phyloP scores from a whole-genome alignment of 306 rosid genomes.

The Prunus dulcis region DNA sequence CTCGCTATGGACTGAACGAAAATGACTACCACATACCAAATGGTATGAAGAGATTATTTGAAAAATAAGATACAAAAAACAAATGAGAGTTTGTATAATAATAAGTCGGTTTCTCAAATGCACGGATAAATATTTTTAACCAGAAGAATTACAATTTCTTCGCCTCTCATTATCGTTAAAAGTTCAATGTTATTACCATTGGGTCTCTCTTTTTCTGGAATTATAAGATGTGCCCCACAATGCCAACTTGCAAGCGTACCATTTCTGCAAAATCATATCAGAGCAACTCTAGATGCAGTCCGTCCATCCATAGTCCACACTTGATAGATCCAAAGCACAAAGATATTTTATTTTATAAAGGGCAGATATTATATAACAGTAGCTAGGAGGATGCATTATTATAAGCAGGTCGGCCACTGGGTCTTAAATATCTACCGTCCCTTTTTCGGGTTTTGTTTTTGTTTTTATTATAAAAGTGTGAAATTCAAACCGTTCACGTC shows the following conservation, averaged over 20 bases:
- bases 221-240: not conserved
- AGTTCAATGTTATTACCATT: not conserved
- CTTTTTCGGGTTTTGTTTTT: not conserved
- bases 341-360: not conserved
- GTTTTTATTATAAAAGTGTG: not conserved
- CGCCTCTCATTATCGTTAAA: no score
- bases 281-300: conserved; percentile 22
- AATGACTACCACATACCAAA: no score
- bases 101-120: no score
- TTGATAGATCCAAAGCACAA: conserved; percentile 37
- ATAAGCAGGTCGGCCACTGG: not conserved
- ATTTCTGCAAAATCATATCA: conserved; percentile 15
- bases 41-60: no score
- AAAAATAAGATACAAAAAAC: no score
- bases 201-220: not conserved
- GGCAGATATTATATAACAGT: not conserved
- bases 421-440: conserved; percentile 16
- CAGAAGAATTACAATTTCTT: no score
- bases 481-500: not conserved
- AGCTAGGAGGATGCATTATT: not conserved
- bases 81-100: no score
- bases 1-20: no score
- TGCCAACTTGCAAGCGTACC: not conserved
- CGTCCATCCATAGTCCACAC: not conserved
- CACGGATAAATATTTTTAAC: no score